Evolutionary conservation across 2,329 filamentous ascomycete species (phyloP).

Genomic region (Diaporthe sp.): DNA sequence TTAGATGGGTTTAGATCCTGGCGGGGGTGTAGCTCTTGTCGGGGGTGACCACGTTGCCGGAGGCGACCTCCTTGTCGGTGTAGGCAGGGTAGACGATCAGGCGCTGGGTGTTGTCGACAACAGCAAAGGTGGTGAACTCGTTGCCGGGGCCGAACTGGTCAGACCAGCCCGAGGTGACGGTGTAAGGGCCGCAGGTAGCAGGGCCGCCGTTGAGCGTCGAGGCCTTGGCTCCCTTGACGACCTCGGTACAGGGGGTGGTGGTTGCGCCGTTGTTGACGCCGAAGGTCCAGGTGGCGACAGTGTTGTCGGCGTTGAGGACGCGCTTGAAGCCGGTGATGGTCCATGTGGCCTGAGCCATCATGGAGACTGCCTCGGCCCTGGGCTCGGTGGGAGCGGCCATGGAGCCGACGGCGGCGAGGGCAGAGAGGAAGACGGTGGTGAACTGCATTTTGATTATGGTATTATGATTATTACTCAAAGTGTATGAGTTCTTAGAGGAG

Average conservation of each 20-base stretch:
- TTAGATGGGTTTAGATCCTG: neutral
- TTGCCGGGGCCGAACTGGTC: constrained; percentile 62
- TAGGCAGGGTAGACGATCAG: constrained; percentile 65
- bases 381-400: constrained; percentile 41
- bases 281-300: constrained; percentile 54
- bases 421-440: constrained; percentile 41
- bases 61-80: constrained; percentile 60
- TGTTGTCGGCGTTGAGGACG: constrained; percentile 51
- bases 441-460: constrained; percentile 48
- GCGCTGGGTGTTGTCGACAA: constrained; percentile 53
- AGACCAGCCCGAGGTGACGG: constrained; percentile 64
- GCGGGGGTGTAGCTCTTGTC: constrained; percentile 56
- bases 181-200: constrained; percentile 58
- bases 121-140: constrained; percentile 65
- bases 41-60: constrained; percentile 57
- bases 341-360: constrained; percentile 49
- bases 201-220: constrained; percentile 49
- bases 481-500: neutral
- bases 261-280: constrained; percentile 49
- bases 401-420: constrained; percentile 41
- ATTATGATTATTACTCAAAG: constrained; percentile 5
- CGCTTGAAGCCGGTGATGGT: constrained; percentile 51
- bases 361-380: constrained; percentile 39
- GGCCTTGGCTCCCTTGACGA: constrained; percentile 46
- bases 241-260: constrained; percentile 47